A percentile compares a stretch with the other conserved stretches of the same genome.
Evolutionary conservation across 495 filamentous ascomycete species (phyloP).

Genomic region (Glonium stellatum): DNA sequence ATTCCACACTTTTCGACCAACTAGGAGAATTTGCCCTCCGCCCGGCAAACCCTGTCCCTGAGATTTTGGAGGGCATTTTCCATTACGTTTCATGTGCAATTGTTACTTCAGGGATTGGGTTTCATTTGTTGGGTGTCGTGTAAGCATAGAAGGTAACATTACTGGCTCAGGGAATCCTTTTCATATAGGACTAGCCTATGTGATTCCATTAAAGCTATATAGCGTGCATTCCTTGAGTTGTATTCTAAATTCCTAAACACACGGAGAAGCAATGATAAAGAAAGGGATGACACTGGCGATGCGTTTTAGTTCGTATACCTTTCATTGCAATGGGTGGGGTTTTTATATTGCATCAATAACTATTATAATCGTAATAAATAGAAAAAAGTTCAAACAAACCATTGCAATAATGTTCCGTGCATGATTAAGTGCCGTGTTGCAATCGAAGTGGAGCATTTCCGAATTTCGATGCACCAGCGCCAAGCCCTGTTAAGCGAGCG

Average conservation of each 20-base stretch:
- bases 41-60: neutral
- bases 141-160: neutral
- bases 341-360: neutral
- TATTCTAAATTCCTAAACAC: conserved; percentile 1
- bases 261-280: conserved; percentile 2
- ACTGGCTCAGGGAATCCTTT: neutral
- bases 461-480: neutral
- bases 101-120: neutral
- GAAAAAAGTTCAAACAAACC: neutral
- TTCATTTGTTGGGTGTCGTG: neutral
- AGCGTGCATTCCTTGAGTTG: neutral
- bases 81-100: neutral
- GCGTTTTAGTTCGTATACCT: neutral
- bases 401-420: too few relatives aligned
- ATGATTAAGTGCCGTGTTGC: too few relatives aligned
- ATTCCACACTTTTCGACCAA: neutral
- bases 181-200: neutral
- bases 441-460: neutral
- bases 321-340: neutral
- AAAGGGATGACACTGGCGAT: neutral
- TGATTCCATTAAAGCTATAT: neutral
- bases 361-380: neutral
- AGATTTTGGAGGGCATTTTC: neutral
- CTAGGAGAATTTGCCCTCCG: neutral
- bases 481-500: neutral